Base-by-base conservation (phyloP, 2,329 filamentous ascomycete genomes). In the Penicillium sp. region DNA sequence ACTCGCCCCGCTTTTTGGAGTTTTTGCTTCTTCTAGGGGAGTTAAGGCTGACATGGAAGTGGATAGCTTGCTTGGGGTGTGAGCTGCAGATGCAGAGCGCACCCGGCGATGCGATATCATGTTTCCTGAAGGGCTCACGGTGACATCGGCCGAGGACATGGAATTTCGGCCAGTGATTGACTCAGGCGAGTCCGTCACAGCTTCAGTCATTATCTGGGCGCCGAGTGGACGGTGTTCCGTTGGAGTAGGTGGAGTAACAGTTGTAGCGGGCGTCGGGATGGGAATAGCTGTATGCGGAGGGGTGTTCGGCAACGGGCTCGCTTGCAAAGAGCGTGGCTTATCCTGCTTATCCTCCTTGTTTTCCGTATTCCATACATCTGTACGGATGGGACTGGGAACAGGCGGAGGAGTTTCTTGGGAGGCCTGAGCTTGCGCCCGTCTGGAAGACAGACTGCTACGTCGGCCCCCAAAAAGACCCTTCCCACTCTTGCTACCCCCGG, bases 41-140 rank as follows among this genome's bases (percentile, higher is more conserved):
- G 95, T 79, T 9, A 92, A 89, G 16, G 84, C 86, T 53, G 84
- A 82, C 62, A 87, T 87, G 49, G 87, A 86, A 62, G 85, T 92
- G 31, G 93, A 96, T 37, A 97, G 82, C 76, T 96, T 97, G 82
- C 92, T 97, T 31, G 92, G 93, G 44, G 82, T 83, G 61, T 86
- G 74, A 49, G 74, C 75, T 41, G 76, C 72, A 53, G 83, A 84
- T 55, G 81, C 78, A 63, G 85, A 87, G 64, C 84, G 80, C 56
- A 80, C 81, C 37, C 85, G 80, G 78, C 80, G 86, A 81, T 93
- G 90, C 56, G 87, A 85, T 76, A 87, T 90, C 85, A 90, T 90
- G 68, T 84, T 88, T 68, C 85, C 86, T 63, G 86, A 83, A 37
- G 84, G 79, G 62, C 87, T 86, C 46, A 85, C 81, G 43, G 83